A percentile compares a stretch with the other conserved stretches of the same genome.
These are phyloP conservation scores for Skeletonema marinoi DNA, from an alignment of 108 stramenopile species.

Conservation along the genomic window DNA sequence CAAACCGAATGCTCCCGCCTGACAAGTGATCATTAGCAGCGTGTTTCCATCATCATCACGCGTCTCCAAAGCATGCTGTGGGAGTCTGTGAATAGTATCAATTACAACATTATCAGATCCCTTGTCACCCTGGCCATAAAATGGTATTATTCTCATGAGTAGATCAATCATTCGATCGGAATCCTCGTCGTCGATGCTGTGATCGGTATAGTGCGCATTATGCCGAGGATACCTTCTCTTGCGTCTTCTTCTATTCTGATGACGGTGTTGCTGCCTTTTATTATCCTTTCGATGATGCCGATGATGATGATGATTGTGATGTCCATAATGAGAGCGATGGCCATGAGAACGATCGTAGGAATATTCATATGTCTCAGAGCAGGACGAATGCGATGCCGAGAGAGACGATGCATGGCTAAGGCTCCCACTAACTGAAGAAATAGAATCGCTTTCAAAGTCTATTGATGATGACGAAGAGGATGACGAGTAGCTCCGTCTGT, in stretches of 20 bases:
- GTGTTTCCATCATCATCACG: constrained; percentile 45
- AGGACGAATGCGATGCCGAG: not conserved
- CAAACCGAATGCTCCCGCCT: constrained; percentile 44
- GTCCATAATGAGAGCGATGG: not conserved
- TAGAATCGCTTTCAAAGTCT: not conserved
- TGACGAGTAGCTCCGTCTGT: not conserved
- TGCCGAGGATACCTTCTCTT: not conserved
- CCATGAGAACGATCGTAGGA: not conserved
- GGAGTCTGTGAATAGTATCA: constrained; percentile 48
- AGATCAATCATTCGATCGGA: constrained; percentile 40
- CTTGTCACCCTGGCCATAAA: constrained; percentile 41
- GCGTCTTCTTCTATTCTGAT: not conserved
- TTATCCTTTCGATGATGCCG: not conserved
- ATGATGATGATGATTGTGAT: not conserved
- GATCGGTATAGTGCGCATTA: not conserved
- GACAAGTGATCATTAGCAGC: constrained; percentile 43
- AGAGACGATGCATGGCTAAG: not conserved
- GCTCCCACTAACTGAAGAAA: not conserved
- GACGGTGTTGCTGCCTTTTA: constrained; percentile 4
- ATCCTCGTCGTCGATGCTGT: constrained; percentile 12
- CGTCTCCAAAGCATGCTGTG: constrained; percentile 38
- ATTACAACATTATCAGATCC: constrained; percentile 36
- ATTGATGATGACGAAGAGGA: not conserved
- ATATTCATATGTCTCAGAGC: not conserved
- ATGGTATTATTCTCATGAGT: constrained; percentile 35